A percentile compares a stretch with the other conserved stretches of the same genome.
Conservation (phyloP, 495 filamentous ascomycete genomes). For the Aspergillus asperescens region DNA sequence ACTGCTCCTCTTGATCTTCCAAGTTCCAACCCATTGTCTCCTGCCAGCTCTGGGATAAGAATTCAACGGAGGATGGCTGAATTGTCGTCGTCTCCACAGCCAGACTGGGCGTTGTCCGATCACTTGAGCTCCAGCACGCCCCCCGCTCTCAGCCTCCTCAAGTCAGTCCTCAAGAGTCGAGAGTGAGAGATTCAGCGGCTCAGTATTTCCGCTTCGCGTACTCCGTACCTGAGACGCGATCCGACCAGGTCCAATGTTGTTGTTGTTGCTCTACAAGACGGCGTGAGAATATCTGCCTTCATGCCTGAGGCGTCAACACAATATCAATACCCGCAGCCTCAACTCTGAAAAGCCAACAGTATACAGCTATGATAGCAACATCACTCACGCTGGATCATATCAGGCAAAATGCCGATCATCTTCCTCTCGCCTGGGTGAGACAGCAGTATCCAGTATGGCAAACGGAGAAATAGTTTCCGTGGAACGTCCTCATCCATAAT, state of each 20-base stretch:
- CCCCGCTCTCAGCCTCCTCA: neutral
- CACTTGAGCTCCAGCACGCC: neutral
- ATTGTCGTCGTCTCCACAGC: neutral
- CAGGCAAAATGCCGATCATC: neutral
- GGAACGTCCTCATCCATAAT: neutral
- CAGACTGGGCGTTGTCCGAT: too few species aligned
- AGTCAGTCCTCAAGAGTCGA: too few species aligned
- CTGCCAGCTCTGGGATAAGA: too few species aligned
- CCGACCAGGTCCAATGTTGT: too few species aligned
- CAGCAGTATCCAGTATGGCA: neutral
- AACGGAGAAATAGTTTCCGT: slow-evolving; percentile 22
- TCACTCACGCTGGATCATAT: neutral
- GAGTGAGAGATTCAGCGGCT: too few species aligned
- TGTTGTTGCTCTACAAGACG: neutral
- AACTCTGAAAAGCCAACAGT: neutral
- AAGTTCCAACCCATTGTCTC: too few species aligned
- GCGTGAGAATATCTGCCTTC: neutral
- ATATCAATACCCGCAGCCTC: neutral
- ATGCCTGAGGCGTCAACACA: neutral
- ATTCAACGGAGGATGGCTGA: too few species aligned
- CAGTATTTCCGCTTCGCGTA: neutral
- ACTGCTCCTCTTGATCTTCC: too few species aligned
- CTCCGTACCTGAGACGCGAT: too few species aligned
- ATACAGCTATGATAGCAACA: neutral
- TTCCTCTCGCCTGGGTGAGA: neutral